Evolutionary conservation across 2,329 filamentous ascomycete genomes (phyloP), one percentile per base, ranked within the genome.

Genomic region (Corynespora cassiicola): DNA sequence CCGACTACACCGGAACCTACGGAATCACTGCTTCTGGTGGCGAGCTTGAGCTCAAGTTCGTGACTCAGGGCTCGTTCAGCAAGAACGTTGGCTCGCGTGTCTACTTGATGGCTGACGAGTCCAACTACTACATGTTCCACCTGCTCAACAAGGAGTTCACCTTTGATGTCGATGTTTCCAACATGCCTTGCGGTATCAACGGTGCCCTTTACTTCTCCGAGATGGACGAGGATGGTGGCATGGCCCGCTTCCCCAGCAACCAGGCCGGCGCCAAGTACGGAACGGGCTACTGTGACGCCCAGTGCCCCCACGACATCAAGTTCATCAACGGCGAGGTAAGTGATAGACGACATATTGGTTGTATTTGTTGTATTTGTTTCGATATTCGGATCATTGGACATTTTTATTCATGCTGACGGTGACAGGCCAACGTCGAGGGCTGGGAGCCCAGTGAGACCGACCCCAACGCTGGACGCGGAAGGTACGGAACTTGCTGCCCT

Each of bases 151-250:
- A 58, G 42, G 57, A 61, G 39, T 61, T 61, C 41, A 54, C 52
- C 11, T 60, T 61, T 32, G 57, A 61, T 36, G 54, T 61, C 6
- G 57, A 61, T 16, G 43, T 85, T 21, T 85, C 82, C 16, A 74
- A 75, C 42, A 68, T 85, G 16, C 77, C 78, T 35, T 87, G 85
- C 56, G 85, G 85, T 31, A 68, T 87, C 37, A 87, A 88, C 63
- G 84, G 83, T 25, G 85, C 85, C 31, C 70, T 88, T 32, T 88
- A 88, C 70, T 74, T 85, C 27, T 69, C 77, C 7, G 67, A 74
- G 50, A 84, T 85, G 80, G 72, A 77, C 7, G 69, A 72, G 7
- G 78, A 83, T 54, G 85, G 85, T 52, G 83, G 81, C 23, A 48
- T 72, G 36, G 49, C 69, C 18, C 64, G 62, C 39, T 77, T 73